phyloP scores from a whole-genome alignment of 192 early-diverging fungal genomes.

The Gaertneriomyces semiglobifer region DNA sequence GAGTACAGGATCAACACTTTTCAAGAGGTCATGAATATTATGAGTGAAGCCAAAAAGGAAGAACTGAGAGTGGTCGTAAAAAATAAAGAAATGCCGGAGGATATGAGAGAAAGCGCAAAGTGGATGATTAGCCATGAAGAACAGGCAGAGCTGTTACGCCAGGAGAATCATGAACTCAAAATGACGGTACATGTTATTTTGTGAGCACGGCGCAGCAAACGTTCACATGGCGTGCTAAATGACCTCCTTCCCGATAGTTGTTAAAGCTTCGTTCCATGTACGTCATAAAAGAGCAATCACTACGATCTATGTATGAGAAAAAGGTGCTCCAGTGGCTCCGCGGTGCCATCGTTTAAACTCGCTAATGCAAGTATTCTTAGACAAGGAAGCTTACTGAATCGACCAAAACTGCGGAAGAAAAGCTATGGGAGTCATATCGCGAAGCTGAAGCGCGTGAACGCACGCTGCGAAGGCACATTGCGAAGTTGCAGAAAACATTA shows the following conservation, averaged over 20 bases:
- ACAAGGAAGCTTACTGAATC: constrained; percentile 47
- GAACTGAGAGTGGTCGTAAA: constrained; percentile 39
- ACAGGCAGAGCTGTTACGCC: constrained; percentile 21
- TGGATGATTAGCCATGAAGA: constrained; percentile 47
- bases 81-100: constrained; percentile 41
- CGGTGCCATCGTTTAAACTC: neutral
- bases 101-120: constrained; percentile 34
- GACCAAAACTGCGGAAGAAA: constrained; percentile 52
- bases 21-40: constrained; percentile 51
- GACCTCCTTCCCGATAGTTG: constrained; percentile 20
- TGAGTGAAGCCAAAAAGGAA: constrained; percentile 53
- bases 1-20: constrained; percentile 52
- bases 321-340: constrained; percentile 28
- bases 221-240: neutral
- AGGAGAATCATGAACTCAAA: constrained; percentile 50
- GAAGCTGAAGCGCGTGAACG: constrained; percentile 53
- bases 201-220: neutral
- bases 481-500: constrained; percentile 42
- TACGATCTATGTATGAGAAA: constrained; percentile 42
- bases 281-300: constrained; percentile 50
- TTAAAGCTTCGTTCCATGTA: constrained; percentile 53
- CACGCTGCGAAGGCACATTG: constrained; percentile 44
- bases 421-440: constrained; percentile 57
- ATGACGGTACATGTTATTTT: constrained; percentile 40
- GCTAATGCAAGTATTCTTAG: constrained; percentile 17